Evolutionary conservation across 176 grass and related monocot species (phyloP), one percentile per base, ranked within the genome.

Genomic region (Aegilops umbellulata): DNA sequence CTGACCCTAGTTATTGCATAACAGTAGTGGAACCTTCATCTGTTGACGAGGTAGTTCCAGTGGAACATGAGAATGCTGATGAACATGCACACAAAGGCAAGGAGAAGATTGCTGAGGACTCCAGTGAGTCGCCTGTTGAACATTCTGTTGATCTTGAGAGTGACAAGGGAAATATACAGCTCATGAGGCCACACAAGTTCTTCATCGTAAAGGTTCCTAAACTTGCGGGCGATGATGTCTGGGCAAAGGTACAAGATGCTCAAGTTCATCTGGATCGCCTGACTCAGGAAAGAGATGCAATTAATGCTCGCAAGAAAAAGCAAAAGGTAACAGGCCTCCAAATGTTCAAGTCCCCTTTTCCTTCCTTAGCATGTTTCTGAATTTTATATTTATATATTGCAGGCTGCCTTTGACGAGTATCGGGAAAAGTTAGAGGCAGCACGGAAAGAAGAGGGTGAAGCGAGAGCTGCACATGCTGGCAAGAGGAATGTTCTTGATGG

Each of bases 251-350:
- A 81, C 94, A 99, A 41, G 69, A 83, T 44, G 97, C 94, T 0
- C 88, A 94, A 77, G 32, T 27, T 62, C 75, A 82, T 69, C 44
- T 99, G 74, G 94, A 97, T 83, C 65, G 92, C 53, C 63, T 92
- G 53, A 97, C 97, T 6, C 92, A 84, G 60, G 64, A 83, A 57
- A 91, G 97, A 85, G 97, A 99, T 76, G 89, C 89, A 60, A 80
- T 97, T 74, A 91, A 91, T 85, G 26, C 82, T 60, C 63, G 77
- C 29, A 88, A 86, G 69, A 92, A 94, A 86, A 87, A 90, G 74
- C 89, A 94, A 85, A 94, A 88, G 94, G 97, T 97, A 90, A 79
- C 47, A 82, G 51, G 14, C 22, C 60, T 80, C 62, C 17, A 64
- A 67, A 14, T 74, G 31, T 72, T n/a, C 77, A 11, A 15, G 53